Conservation (phyloP, 371 early-diverging fungal genomes). For the Lichtheimia ornata region DNA sequence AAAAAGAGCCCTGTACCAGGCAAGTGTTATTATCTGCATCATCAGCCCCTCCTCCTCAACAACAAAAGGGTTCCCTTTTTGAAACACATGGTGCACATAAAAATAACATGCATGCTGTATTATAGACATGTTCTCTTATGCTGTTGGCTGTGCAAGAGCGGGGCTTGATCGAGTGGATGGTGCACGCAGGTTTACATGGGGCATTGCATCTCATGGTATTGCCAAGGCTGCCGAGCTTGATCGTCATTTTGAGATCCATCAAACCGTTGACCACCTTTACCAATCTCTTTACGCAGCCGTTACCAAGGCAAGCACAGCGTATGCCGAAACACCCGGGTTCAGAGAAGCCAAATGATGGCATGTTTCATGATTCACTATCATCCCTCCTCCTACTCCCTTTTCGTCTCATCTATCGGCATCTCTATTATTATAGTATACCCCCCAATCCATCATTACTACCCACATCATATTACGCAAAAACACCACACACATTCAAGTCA, state of each 20-base stretch:
- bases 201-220: constrained; percentile 53
- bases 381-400: background rate
- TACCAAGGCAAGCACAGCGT: constrained; percentile 60
- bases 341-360: constrained; percentile 8
- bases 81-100: no score
- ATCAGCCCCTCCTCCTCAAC: no score
- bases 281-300: constrained; percentile 37
- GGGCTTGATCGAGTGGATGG: constrained; percentile 57
- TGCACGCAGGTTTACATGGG: constrained; percentile 55
- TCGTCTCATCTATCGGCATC: background rate
- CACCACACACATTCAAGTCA: no score
- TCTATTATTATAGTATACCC: no score
- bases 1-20: constrained; percentile 66
- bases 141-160: constrained; percentile 39
- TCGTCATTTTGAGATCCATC: constrained; percentile 61
- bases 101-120: background rate
- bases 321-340: constrained; percentile 52
- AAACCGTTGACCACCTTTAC: constrained; percentile 43
- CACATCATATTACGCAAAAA: no score
- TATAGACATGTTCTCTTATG: constrained; percentile 40
- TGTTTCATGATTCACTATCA: background rate
- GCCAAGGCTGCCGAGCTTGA: constrained; percentile 65
- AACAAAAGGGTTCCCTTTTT: no score
- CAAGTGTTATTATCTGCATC: constrained; percentile 7
- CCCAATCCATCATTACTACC: no score